Evolutionary conservation across 2,329 filamentous ascomycete species (phyloP).

Genomic region (Acarospora socialis): DNA sequence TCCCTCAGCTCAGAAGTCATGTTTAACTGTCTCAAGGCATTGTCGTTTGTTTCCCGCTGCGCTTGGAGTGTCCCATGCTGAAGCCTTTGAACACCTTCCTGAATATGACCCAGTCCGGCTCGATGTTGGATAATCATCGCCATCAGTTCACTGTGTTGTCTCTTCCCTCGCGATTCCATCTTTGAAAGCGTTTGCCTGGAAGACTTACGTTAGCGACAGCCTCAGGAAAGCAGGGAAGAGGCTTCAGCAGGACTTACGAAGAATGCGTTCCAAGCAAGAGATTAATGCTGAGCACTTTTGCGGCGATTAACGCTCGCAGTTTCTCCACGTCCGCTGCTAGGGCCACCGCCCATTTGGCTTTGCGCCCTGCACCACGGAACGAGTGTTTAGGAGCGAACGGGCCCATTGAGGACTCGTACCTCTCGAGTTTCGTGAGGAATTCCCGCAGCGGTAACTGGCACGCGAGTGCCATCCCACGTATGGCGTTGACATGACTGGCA

Average conservation of each 20-base stretch:
- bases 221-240: not conserved
- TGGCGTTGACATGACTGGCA: conserved; percentile 16
- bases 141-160: too few species aligned
- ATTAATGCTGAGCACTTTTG: conserved; percentile 16
- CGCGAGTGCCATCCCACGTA: conserved; percentile 17
- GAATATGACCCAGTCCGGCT: too few species aligned
- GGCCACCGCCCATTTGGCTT: conserved; percentile 14
- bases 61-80: too few species aligned
- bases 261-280: conserved; percentile 14
- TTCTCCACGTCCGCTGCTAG: conserved; percentile 14
- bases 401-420: conserved; percentile 14
- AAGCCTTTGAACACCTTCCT: too few species aligned
- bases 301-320: conserved; percentile 12
- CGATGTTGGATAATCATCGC: too few species aligned
- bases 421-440: conserved; percentile 15
- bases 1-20: too few species aligned
- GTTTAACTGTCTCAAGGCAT: too few species aligned
- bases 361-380: conserved; percentile 6
- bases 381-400: conserved; percentile 8
- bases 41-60: too few species aligned
- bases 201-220: not conserved
- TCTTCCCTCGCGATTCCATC: not conserved
- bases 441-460: conserved; percentile 15
- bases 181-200: conserved; percentile 3
- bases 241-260: conserved; percentile 8